A percentile compares a stretch with the other conserved stretches of the same genome.
Evolutionary conservation across 1,284 basidiomycete species (phyloP).

Genomic region (Uromyces viciae-fabae): DNA sequence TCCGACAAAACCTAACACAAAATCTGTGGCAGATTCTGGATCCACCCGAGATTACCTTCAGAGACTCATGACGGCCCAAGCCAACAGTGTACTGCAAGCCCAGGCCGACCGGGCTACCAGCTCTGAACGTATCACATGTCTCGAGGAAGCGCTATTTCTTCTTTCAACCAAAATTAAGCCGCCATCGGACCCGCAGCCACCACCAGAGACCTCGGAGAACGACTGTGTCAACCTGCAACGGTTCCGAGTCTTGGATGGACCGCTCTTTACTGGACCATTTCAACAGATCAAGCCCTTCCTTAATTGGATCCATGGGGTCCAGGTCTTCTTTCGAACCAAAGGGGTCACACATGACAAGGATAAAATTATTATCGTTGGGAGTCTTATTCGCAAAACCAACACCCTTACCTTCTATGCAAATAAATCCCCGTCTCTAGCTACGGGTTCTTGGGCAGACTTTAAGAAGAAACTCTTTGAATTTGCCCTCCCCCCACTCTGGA

Average conservation of each 20-base stretch:
- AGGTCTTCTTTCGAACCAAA: background rate
- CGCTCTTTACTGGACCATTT: background rate
- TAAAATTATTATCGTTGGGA: background rate
- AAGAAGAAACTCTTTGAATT: background rate
- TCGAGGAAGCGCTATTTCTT: background rate
- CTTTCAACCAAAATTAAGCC: background rate
- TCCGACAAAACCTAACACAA: no score
- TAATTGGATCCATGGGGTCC: background rate
- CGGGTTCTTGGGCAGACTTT: background rate
- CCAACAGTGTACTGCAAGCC: background rate
- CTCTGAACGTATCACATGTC: background rate
- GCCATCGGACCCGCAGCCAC: background rate
- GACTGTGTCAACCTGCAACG: background rate
- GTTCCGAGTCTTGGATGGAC: background rate
- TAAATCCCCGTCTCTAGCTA: background rate
- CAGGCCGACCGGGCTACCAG: background rate
- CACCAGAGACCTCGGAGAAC: background rate
- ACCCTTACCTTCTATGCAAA: background rate
- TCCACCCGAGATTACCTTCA: no score
- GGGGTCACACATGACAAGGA: background rate
- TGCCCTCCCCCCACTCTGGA: background rate
- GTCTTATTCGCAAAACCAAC: background rate
- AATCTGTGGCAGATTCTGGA: no score
- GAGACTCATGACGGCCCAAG: background rate
- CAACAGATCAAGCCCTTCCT: background rate